Conservation (phyloP, 257 asterid genomes). For the Nicotiana attenuata region DNA sequence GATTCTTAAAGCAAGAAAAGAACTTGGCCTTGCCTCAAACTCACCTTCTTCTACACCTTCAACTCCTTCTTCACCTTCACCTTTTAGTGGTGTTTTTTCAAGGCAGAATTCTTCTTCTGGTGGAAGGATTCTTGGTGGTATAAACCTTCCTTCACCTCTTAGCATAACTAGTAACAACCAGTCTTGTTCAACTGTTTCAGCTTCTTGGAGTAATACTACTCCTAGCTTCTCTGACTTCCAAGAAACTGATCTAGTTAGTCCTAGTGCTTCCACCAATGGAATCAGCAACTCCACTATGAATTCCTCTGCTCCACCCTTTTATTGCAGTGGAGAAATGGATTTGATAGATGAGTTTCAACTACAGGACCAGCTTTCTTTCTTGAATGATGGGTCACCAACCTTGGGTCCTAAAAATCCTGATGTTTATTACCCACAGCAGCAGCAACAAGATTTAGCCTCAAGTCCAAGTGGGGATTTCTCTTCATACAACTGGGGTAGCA, state of each 20-base stretch:
- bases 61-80: constrained; percentile 30
- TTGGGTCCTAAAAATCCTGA: constrained; percentile 37
- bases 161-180: constrained; percentile 30
- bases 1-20: constrained; percentile 47
- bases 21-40: constrained; percentile 33
- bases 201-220: constrained; percentile 36
- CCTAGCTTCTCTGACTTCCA: constrained; percentile 34
- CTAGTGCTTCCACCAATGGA: constrained; percentile 10
- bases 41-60: constrained; percentile 31
- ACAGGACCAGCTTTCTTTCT: constrained; percentile 67
- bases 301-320: constrained; percentile 48
- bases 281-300: constrained; percentile 38
- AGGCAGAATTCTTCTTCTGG: constrained; percentile 40
- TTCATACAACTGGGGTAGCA: constrained; percentile 24
- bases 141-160: constrained; percentile 54
- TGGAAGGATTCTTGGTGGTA: constrained; percentile 22
- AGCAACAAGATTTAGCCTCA: constrained; percentile 31
- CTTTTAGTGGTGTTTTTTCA: constrained; percentile 27
- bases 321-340: constrained; percentile 39
- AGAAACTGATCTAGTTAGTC: constrained; percentile 36
- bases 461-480: constrained; percentile 35
- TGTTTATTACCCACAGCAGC: constrained; percentile 28
- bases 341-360: constrained; percentile 65
- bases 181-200: constrained; percentile 23
- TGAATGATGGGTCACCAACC: constrained; percentile 43